Conservation (phyloP, 192 early-diverging fungal species). For the Chytriomyces sp. region DNA sequence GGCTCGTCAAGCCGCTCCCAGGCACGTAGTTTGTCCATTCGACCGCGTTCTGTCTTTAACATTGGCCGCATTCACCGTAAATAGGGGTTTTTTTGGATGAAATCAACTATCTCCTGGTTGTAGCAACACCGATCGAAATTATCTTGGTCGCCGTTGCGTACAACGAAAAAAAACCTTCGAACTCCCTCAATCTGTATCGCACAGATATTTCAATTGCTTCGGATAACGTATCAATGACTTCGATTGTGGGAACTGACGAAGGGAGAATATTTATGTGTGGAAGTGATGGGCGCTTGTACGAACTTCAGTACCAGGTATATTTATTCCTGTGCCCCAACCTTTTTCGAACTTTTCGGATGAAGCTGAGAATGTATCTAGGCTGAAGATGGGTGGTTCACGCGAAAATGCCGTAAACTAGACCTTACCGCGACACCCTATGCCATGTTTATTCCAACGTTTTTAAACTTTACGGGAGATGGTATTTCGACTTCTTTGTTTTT, state of each 20-base stretch:
- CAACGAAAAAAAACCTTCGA: conserved; percentile 44
- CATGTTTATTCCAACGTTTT: conserved; percentile 72
- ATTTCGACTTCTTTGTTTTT: no score
- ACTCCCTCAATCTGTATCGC: conserved; percentile 72
- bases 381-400: conserved; percentile 85
- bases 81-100: conserved; percentile 80
- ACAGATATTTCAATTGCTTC: conserved; percentile 81
- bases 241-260: conserved; percentile 75
- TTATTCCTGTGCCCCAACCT: neutral
- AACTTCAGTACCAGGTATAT: conserved; percentile 78
- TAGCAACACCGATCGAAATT: conserved; percentile 87
- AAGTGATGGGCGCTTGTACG: conserved; percentile 84
- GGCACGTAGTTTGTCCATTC: conserved; percentile 47
- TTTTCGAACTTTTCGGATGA: neutral
- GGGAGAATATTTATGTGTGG: conserved; percentile 93
- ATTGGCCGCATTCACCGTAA: neutral
- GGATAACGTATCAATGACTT: conserved; percentile 80
- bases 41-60: conserved; percentile 10
- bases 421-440: conserved; percentile 68
- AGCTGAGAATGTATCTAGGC: conserved; percentile 37
- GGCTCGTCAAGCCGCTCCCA: conserved; percentile 73
- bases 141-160: conserved; percentile 78
- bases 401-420: conserved; percentile 78
- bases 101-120: conserved; percentile 81
- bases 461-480: conserved; percentile 20